A percentile compares a stretch with the other conserved stretches of the same genome.
These are phyloP conservation scores for Diaporthe sp. DNA, from an alignment of 2,329 filamentous ascomycete species.

Conservation along the genomic window DNA sequence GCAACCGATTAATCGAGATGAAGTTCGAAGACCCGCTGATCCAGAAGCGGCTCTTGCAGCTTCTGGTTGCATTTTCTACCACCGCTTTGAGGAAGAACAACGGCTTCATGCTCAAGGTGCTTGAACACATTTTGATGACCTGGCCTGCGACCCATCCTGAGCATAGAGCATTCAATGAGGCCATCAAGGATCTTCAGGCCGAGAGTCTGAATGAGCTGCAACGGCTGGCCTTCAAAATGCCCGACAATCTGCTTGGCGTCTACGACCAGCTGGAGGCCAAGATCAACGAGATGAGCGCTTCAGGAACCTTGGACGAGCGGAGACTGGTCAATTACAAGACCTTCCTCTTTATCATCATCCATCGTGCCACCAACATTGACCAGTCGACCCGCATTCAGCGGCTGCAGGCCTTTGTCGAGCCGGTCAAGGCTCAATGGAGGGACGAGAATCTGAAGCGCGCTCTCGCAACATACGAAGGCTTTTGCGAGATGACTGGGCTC, in stretches of 20 bases:
- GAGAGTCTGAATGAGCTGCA: conserved; percentile 91
- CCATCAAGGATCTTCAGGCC: conserved; percentile 88
- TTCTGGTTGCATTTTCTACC: conserved; percentile 87
- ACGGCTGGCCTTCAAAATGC: conserved; percentile 88
- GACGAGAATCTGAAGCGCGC: conserved; percentile 75
- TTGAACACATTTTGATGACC: conserved; percentile 91
- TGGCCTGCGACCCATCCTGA: conserved; percentile 80
- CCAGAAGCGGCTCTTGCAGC: conserved; percentile 82
- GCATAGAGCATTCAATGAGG: conserved; percentile 82
- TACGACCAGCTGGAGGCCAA: conserved; percentile 89
- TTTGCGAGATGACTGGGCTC: conserved; percentile 84
- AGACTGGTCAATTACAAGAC: conserved; percentile 88
- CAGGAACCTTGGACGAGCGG: conserved; percentile 82
- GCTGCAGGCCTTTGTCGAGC: conserved; percentile 82
- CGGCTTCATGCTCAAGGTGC: conserved; percentile 86
- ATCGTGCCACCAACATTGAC: conserved; percentile 84
- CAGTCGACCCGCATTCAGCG: conserved; percentile 77
- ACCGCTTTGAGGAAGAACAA: conserved; percentile 82
- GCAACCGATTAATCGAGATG: conserved; percentile 76
- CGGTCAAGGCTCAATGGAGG: conserved; percentile 85
- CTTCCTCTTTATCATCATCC: conserved; percentile 94
- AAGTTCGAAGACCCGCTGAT: conserved; percentile 88
- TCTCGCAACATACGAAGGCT: conserved; percentile 80
- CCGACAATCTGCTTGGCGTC: conserved; percentile 87
- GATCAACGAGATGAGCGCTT: conserved; percentile 82